phyloP scores from a whole-genome alignment of 805 yeast genomes.

The Diddensiella caesifluorescens region DNA sequence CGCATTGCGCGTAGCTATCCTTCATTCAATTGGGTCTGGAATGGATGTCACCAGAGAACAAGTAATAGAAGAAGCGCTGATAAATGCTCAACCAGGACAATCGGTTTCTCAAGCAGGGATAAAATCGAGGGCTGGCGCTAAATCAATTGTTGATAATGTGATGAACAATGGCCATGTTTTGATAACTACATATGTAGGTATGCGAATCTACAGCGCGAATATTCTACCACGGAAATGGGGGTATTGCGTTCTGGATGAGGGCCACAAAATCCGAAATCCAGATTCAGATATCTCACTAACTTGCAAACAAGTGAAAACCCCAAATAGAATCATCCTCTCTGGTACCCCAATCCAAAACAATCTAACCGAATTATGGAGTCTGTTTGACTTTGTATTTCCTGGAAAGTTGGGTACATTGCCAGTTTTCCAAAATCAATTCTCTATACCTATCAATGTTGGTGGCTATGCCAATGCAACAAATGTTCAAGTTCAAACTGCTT shows the following conservation, averaged over 20 bases:
- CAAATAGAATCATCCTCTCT: conserved; percentile 80
- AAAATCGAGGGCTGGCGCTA: conserved; percentile 34
- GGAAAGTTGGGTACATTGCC: conserved; percentile 94
- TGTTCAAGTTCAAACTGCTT: conserved; percentile 92
- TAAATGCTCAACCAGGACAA: conserved; percentile 20
- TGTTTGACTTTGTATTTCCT: conserved; percentile 92
- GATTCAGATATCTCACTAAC: conserved; percentile 80
- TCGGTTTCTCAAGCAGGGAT: conserved; percentile 28
- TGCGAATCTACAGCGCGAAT: conserved; percentile 59
- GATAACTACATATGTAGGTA: conserved; percentile 87
- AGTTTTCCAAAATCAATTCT: conserved; percentile 87
- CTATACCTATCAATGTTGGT: conserved; percentile 91
- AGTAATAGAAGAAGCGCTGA: conserved; percentile 28
- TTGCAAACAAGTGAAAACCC: conserved; percentile 78
- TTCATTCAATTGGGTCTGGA: conserved; percentile 91
- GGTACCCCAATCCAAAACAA: conserved; percentile 98
- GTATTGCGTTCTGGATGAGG: conserved; percentile 88
- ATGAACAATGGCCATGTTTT: conserved; percentile 71
- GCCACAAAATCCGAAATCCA: conserved; percentile 94
- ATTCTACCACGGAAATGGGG: conserved; percentile 77
- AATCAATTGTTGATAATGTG: conserved; percentile 49
- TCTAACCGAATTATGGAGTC: conserved; percentile 84
- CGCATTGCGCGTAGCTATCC: conserved; percentile 73
- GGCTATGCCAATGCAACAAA: conserved; percentile 97
- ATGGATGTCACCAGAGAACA: conserved; percentile 42